phyloP scores from a whole-genome alignment of 371 early-diverging fungal species.

The Conidiobolus incongruus region DNA sequence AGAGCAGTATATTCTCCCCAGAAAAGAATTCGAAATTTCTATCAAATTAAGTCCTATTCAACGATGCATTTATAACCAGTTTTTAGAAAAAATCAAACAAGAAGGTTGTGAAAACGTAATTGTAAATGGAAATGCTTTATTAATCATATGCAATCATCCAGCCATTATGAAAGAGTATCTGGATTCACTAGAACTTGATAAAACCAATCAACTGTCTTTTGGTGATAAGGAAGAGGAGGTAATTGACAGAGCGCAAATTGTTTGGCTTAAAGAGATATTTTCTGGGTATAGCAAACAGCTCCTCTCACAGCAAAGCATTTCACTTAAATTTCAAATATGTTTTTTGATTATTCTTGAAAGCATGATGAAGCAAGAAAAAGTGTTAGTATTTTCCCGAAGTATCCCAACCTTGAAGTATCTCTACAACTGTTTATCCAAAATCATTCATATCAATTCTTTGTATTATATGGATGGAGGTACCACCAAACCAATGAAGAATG shows the following conservation, averaged over 20 bases:
- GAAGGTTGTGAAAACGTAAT: neutral
- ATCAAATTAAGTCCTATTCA: constrained; percentile 32
- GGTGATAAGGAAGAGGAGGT: neutral
- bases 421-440: neutral
- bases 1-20: constrained; percentile 27
- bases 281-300: neutral
- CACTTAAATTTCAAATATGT: constrained; percentile 18
- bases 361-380: constrained; percentile 24
- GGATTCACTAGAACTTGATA: neutral
- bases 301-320: neutral
- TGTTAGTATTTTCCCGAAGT: constrained; percentile 50
- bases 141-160: constrained; percentile 49
- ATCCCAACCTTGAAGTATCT: constrained; percentile 29
- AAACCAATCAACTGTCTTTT: neutral
- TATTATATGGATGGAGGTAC: constrained; percentile 7
- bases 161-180: constrained; percentile 19
- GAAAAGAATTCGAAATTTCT: constrained; percentile 40
- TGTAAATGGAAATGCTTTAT: constrained; percentile 10
- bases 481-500: constrained; percentile 18
- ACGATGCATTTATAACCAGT: constrained; percentile 16
- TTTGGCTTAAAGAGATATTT: neutral
- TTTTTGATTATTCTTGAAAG: constrained; percentile 20
- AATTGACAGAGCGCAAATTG: neutral
- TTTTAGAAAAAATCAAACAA: constrained; percentile 8
- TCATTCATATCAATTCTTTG: neutral